Conservation (phyloP, 2,329 filamentous ascomycete genomes). For the Diaporthe capsici region DNA sequence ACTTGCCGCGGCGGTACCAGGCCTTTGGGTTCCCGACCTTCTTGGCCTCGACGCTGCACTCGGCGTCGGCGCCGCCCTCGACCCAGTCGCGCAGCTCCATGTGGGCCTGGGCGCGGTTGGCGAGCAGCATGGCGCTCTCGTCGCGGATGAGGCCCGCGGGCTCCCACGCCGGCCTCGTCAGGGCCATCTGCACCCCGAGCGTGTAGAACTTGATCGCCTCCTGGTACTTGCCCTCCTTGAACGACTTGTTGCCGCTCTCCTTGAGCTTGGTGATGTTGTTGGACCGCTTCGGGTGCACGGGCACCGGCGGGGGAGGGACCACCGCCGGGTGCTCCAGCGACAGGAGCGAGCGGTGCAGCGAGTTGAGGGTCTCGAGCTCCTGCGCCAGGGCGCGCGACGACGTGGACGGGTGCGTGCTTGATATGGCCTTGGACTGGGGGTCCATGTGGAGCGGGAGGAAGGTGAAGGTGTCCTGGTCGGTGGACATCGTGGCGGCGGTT, state of each 20-base stretch:
- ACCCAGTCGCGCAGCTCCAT: constrained; percentile 88
- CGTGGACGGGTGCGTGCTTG: constrained; percentile 54
- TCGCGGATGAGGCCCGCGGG: constrained; percentile 86
- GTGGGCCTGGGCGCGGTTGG: constrained; percentile 91
- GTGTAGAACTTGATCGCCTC: constrained; percentile 88
- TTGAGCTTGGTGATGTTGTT: constrained; percentile 92
- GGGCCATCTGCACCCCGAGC: constrained; percentile 91
- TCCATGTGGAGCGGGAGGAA: constrained; percentile 87
- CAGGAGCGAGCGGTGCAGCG: constrained; percentile 82
- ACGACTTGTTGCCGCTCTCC: constrained; percentile 86
- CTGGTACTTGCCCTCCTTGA: constrained; percentile 80
- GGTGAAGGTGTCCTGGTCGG: constrained; percentile 81
- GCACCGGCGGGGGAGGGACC: constrained; percentile 87
- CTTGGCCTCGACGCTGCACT: constrained; percentile 90
- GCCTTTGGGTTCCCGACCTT: constrained; percentile 90
- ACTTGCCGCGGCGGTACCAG: constrained; percentile 91
- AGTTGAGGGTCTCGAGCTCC: constrained; percentile 83
- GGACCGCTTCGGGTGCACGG: constrained; percentile 92
- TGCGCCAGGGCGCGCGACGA: constrained; percentile 66
- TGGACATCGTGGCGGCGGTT: constrained; percentile 31
- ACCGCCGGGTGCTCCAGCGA: constrained; percentile 72
- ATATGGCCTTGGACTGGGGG: constrained; percentile 84
- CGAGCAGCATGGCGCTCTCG: constrained; percentile 83
- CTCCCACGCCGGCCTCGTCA: constrained; percentile 88
- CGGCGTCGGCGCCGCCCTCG: constrained; percentile 88